Conservation (phyloP, 495 filamentous ascomycete genomes). For the Aspergillus asperescens region DNA sequence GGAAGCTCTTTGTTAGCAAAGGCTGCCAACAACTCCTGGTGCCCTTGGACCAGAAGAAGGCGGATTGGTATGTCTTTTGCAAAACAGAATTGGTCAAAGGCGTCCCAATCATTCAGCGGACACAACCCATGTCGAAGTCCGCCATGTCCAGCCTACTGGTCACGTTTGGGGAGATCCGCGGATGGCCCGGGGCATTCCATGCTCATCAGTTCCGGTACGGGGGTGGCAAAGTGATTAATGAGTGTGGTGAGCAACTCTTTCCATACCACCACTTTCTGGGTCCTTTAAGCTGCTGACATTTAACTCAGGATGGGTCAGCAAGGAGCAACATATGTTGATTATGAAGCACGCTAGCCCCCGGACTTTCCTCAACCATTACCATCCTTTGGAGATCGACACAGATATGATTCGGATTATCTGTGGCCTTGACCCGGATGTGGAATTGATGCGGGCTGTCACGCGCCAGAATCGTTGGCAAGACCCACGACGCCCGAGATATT, state of each 20-base stretch:
- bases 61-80: conserved; percentile 3
- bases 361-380: conserved; percentile 12
- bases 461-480: conserved; percentile 10
- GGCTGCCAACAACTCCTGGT: background rate
- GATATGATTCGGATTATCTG: conserved; percentile 7
- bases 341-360: conserved; percentile 8
- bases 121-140: background rate
- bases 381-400: conserved; percentile 1
- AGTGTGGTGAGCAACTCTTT: background rate
- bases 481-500: background rate
- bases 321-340: conserved; percentile 2
- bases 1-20: background rate
- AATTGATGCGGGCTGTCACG: conserved; percentile 7
- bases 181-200: background rate
- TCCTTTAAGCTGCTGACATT: background rate
- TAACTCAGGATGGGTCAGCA: background rate
- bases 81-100: background rate
- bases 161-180: background rate
- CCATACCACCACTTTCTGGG: background rate
- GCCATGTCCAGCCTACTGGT: background rate
- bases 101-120: background rate
- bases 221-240: background rate
- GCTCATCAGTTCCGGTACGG: conserved; percentile 4
- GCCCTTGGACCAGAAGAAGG: background rate
- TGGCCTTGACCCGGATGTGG: conserved; percentile 10